A percentile compares a stretch with the other conserved stretches of the same genome.
Conservation (phyloP, 495 filamentous ascomycete species). For the Neurospora sp. region DNA sequence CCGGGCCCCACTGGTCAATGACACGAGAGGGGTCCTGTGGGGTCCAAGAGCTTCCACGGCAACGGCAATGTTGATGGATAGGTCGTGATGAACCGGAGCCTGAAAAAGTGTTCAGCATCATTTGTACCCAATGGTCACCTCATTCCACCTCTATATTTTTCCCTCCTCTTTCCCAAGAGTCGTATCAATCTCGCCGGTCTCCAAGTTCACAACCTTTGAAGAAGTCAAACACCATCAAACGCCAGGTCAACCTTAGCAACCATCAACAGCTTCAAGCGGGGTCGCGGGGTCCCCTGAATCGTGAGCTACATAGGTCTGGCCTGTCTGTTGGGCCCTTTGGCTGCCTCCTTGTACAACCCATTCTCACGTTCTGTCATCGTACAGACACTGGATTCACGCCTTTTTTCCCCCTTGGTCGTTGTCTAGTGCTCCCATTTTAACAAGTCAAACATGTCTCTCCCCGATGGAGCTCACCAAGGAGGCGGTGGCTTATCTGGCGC, state of each 20-base stretch:
- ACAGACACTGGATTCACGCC: background rate
- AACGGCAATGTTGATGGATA: background rate
- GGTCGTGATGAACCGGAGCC: background rate
- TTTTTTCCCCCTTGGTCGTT: background rate
- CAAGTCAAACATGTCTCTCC: slow-evolving; percentile 7
- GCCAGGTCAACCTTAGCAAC: background rate
- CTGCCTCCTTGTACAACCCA: background rate
- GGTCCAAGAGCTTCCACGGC: background rate
- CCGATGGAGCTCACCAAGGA: slow-evolving; percentile 23
- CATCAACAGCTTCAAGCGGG: background rate
- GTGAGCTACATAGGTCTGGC: background rate
- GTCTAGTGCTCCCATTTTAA: background rate
- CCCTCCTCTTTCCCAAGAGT: background rate
- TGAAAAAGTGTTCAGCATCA: background rate
- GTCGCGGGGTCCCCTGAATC: background rate
- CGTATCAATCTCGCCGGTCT: background rate
- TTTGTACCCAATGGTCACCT: background rate
- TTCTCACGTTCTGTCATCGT: background rate
- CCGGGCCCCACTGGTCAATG: background rate
- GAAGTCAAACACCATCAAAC: background rate
- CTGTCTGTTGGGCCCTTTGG: background rate
- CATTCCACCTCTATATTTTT: background rate
- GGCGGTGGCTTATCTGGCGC: slow-evolving; percentile 25
- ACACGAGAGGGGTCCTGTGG: background rate
- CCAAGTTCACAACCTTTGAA: background rate